These are phyloP conservation scores for Aspergillus viridinutans DNA, from an alignment of 2,329 filamentous ascomycete species.

Conservation along the genomic window DNA sequence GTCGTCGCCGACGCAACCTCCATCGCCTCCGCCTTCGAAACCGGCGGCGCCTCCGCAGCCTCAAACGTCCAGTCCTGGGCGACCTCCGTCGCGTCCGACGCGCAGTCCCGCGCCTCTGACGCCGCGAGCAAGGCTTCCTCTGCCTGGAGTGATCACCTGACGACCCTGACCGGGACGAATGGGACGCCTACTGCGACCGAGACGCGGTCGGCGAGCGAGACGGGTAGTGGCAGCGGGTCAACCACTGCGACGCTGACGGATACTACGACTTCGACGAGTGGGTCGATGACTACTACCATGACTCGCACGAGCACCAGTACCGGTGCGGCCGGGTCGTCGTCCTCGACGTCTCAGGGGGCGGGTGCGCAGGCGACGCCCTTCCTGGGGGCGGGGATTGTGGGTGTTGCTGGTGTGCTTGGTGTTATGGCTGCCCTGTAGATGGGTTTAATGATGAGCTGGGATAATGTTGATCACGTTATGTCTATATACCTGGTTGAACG, in stretches of 20 bases:
- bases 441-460: too few relatives aligned
- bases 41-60: constrained; percentile 11
- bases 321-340: constrained; percentile 4
- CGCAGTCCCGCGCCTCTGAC: constrained; percentile 9
- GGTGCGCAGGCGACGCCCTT: constrained; percentile 20
- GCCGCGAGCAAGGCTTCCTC: constrained; percentile 10
- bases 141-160: constrained; percentile 3
- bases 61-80: constrained; percentile 11
- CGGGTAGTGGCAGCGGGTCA: not conserved
- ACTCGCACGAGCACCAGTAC: not conserved
- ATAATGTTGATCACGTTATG: not conserved
- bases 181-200: constrained; percentile 16
- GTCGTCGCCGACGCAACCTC: constrained; percentile 13
- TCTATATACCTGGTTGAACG: constrained; percentile 4
- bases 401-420: constrained; percentile 26
- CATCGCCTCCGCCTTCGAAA: constrained; percentile 11
- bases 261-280: not conserved
- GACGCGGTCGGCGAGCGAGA: not conserved
- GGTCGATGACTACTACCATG: not conserved
- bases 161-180: constrained; percentile 17
- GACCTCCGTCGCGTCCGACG: constrained; percentile 8
- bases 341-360: constrained; percentile 10
- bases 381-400: constrained; percentile 13
- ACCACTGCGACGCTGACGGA: constrained; percentile 4
- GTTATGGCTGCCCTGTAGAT: constrained; percentile 28